Base-by-base conservation (phyloP, 106 monocot genomes). In the Amphibolis antarctica region DNA sequence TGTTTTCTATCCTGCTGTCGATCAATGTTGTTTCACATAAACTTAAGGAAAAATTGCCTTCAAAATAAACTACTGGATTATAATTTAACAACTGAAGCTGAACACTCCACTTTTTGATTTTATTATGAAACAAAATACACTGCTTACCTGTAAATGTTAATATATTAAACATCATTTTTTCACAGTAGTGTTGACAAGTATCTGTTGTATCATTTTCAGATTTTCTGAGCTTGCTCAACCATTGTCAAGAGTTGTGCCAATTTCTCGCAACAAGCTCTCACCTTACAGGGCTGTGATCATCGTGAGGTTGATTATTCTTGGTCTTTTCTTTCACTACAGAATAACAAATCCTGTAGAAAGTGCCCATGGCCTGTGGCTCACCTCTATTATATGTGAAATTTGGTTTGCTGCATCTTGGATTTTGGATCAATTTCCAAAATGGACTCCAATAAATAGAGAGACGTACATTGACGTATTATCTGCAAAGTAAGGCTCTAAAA, bases 321-420 rank as follows among this genome's bases (percentile, higher is more conserved):
- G 89, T 66, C 79, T 96, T 30, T 96, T 96, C 84, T 89, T 96
- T 53, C 79, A 96, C 63, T 96, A 96, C 66, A 83, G 94, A 65
- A 82, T 96, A 52, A 96, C 86, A 18, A 72, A 89, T 74, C 94
- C 94, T 69, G 94, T 96, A 68, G 79, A 96, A 17, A 86, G 86
- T 69, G 86, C 94, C 62, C 89, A 82, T 62, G 79, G 86, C 54
- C 69, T 96, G 62, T 96, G 94, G 94, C 76, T 96, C 44, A 96
- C 89, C 46, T 96, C 93, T 53, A 70, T 93, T 54, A 93, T 93
- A 53, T 93, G 93, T 71, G 93, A 93, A 77, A 77, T 93, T 43
- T 93, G 93, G 93, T 93, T 93, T 77, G 93, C 89, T 18, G 42
- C 89, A 65, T 93, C 93, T 62, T 93, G 93, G 93, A 81, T 93